These are phyloP conservation scores for Epichloe brachyelytri DNA, from an alignment of 2,329 filamentous ascomycete species.

Conservation along the genomic window DNA sequence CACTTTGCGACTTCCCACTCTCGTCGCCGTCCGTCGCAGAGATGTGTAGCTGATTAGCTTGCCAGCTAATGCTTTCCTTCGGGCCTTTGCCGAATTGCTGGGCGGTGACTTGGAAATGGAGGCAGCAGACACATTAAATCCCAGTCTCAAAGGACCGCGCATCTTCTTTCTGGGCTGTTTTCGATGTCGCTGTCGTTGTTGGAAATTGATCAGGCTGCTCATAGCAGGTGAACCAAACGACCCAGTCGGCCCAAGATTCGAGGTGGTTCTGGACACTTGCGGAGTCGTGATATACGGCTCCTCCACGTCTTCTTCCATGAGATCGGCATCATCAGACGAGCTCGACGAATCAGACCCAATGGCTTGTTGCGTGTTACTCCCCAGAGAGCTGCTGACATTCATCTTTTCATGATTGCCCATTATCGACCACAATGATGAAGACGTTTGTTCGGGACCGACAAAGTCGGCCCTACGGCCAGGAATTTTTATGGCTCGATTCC, in stretches of 20 bases:
- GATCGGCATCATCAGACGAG: slow-evolving; percentile 55
- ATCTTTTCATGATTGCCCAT: slow-evolving; percentile 57
- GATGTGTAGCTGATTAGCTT: slow-evolving; percentile 78
- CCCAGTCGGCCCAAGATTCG: slow-evolving; percentile 31
- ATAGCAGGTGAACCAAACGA: slow-evolving; percentile 59
- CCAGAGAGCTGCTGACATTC: slow-evolving; percentile 63
- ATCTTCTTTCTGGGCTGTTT: slow-evolving; percentile 48
- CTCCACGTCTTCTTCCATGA: slow-evolving; percentile 63
- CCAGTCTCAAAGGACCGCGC: slow-evolving; percentile 35
- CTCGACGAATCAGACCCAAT: slow-evolving; percentile 68
- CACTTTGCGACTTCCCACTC: slow-evolving; percentile 54
- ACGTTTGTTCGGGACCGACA: slow-evolving; percentile 47
- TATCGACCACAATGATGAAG: slow-evolving; percentile 58
- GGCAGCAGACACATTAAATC: slow-evolving; percentile 32
- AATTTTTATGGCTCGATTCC: slow-evolving; percentile 51
- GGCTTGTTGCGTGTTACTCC: slow-evolving; percentile 49
- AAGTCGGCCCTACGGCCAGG: slow-evolving; percentile 40
- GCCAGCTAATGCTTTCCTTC: slow-evolving; percentile 85
- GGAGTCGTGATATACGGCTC: slow-evolving; percentile 77
- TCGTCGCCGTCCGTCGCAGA: slow-evolving; percentile 57
- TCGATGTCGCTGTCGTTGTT: slow-evolving; percentile 61
- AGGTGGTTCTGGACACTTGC: slow-evolving; percentile 50
- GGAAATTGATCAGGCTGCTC: slow-evolving; percentile 70
- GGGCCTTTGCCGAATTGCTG: slow-evolving; percentile 34
- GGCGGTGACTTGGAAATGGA: slow-evolving; percentile 64